Conservation (phyloP, 2,329 filamentous ascomycete species). For the Cladosporium oxysporum region DNA sequence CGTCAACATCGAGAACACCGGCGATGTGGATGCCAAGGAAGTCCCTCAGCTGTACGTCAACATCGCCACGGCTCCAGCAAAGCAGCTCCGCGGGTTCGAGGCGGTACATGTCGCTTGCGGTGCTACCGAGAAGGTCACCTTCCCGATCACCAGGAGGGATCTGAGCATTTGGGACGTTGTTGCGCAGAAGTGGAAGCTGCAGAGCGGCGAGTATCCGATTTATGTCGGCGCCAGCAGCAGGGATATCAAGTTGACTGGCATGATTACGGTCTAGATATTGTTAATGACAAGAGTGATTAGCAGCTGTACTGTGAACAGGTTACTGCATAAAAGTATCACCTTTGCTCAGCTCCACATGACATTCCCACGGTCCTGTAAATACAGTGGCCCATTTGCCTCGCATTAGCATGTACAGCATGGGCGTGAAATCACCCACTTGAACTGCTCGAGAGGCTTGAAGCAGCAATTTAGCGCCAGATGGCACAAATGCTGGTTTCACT, state of each 20-base stretch:
- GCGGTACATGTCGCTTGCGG: constrained; percentile 38
- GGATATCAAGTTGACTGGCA: constrained; percentile 16
- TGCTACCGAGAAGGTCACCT: constrained; percentile 32
- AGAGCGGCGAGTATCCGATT: constrained; percentile 17
- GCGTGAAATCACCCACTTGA: not conserved
- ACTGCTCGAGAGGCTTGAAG: not conserved
- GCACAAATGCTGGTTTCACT: not conserved
- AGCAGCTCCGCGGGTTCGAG: constrained; percentile 44
- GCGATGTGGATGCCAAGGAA: constrained; percentile 48
- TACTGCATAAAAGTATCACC: not conserved
- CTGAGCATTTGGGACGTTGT: constrained; percentile 46
- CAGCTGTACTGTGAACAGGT: not conserved
- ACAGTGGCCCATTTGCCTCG: not conserved
- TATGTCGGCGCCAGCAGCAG: constrained; percentile 16
- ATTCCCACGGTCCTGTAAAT: not conserved
- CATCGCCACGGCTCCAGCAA: constrained; percentile 43
- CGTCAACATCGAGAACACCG: constrained; percentile 54
- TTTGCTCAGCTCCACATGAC: not conserved
- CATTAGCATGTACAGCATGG: not conserved
- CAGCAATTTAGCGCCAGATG: not conserved
- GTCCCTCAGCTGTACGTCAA: constrained; percentile 59
- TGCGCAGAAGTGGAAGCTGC: constrained; percentile 44
- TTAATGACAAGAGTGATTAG: not conserved
- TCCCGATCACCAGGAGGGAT: constrained; percentile 44
- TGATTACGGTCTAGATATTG: not conserved